Conservation (phyloP, 1,139 yeast genomes). For the Pichia sp. region DNA sequence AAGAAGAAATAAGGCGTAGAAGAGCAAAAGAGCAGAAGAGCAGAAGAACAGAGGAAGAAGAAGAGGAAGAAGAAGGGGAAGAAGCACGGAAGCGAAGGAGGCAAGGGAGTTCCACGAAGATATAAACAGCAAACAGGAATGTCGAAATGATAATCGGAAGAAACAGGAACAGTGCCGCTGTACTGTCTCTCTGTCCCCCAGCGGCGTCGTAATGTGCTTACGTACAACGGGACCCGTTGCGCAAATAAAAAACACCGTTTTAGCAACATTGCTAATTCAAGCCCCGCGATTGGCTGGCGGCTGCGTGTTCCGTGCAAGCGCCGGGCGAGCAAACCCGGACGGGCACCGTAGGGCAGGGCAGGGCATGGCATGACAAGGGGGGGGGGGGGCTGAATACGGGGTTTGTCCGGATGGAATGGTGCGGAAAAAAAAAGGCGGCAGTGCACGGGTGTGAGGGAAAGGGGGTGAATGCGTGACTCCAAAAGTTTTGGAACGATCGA, state of each 20-base stretch:
- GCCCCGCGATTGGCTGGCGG: background rate
- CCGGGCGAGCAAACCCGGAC: background rate
- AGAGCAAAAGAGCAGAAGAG: background rate
- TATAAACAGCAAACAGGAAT: background rate
- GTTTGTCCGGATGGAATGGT: background rate
- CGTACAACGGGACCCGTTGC: background rate
- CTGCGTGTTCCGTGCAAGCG: background rate
- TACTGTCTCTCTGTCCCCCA: background rate
- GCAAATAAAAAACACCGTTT: background rate
- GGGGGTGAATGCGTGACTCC: background rate
- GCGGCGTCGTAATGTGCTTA: background rate
- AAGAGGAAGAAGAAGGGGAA: background rate
- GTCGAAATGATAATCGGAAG: constrained; percentile 1
- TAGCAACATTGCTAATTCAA: background rate
- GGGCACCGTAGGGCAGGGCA: background rate
- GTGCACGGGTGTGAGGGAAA: background rate
- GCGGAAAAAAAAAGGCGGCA: background rate
- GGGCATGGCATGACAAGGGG: background rate
- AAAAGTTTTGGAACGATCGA: background rate
- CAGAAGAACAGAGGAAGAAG: background rate
- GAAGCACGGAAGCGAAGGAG: background rate
- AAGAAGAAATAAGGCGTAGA: background rate
- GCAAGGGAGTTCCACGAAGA: no score
- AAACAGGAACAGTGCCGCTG: background rate
- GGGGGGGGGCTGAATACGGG: background rate